Base-by-base conservation (phyloP, 805 yeast species). In the Kockiozyma suomiensis region DNA sequence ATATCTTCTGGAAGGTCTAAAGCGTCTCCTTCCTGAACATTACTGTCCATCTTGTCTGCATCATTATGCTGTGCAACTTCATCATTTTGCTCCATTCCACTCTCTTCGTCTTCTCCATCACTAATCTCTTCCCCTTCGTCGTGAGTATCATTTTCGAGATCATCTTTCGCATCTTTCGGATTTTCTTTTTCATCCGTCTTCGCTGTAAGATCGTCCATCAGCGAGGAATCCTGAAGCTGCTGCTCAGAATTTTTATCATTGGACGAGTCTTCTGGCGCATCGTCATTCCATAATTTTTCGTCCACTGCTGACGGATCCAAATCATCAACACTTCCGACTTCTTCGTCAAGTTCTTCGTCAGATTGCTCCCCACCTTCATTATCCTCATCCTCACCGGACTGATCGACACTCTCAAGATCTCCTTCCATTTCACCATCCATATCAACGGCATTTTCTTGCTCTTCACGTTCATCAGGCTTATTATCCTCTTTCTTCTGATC, bases 341-440 rank as follows among this genome's bases (percentile, higher is more conserved):
- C 83, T 50, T 81, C 83, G 28, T 91, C 96, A 7, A 92, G 80
- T 45, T 90, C 89, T 71, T 91, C 91, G 69, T 91, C 97, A 70
- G 90, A 70, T 15, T 68, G 68, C 28, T 66, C 88, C 21, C 82
- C 80, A 64, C 83, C 90, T 58, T 85, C 81, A 12, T 87, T 88
- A 71, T 93, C 91, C 69, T 92, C 97, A 97, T 98, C 93, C 19
- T 57, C 97, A 90, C 90, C 75, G 90, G 93, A 81, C 1, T 78
- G 78, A 1, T 77, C 79, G 3, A 74, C 76, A 65, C 92, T 91
- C 73, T 93, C 97, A 7, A 87, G 73, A 28, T 90, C 85, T 56
- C 99, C 99, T 25, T 94, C 97, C 96, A 94, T 90, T 68, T 94
- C 98, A 37, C 97, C 97, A 68, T 92, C 96, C 72, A 92, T 88